Base-by-base conservation (phyloP, 441 rosid genomes). In the Viola pubescens region DNA sequence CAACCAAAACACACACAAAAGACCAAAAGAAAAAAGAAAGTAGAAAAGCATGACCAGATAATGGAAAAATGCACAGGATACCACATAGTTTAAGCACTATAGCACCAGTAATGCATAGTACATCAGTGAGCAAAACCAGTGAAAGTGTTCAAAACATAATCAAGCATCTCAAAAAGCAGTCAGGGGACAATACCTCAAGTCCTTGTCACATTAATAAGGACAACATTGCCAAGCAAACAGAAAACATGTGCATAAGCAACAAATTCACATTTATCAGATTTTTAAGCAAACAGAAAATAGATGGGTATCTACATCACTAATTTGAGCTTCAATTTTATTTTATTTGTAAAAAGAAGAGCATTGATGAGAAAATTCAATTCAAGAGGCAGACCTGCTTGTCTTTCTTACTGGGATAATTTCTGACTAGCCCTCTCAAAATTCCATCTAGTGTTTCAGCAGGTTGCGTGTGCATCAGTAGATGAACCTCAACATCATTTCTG, bases 371-470 rank as follows among this genome's bases (percentile, higher is more conserved):
- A 54, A 37, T 47, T 42, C 54, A 54, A 37, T 47, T 42, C 54
- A 54, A 56, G 48, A 59, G 40, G 38, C 64, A 63, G 57, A 84
- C 87, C 85, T 73, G 68, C 37, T 69, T 63, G 55, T 70, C 65
- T 65, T 66, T 62, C 59, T 57, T 65, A 19, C 11, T 40, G 62
- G 41, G 54, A 61, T 59, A 65, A 53, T 72, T 73, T 37, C 45
- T 16, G 43, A 77, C 76, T 5, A 77, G 67, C 66, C 64, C 72
- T 70, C 79, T 71, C 26, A 78, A 3, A 44, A 82, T 62, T 40
- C 79, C 82, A 55, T 77, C 69, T 55, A 63, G 42, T 58, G 64
- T 70, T 65, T 72, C 80, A 48, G 64, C 75, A 42, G 85, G 86
- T 63, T 72, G 73, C 34, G 64, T 51, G 62, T 70, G 73, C 74